Percentiles rank a stretch among this genome's conserved stretches.
Conservation (phyloP, 345 rosid species). For the Psidium guajava region DNA sequence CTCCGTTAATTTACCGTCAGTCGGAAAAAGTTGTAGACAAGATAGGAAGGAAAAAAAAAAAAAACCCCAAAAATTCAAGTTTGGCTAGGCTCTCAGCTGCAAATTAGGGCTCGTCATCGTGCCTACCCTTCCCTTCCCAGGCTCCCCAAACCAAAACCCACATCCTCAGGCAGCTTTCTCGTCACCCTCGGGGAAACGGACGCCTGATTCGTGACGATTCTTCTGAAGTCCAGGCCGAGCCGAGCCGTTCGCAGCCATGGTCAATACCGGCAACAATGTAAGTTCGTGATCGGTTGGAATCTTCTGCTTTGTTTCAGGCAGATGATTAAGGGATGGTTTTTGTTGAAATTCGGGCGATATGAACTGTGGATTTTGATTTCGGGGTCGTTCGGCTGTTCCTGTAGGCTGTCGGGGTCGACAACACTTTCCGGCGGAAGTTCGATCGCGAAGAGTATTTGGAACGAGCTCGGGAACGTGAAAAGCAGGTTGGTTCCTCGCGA, state of each 20-base stretch:
- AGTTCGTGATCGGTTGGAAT: not conserved
- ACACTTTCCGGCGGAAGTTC: slow-evolving; percentile 77
- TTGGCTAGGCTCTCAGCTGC: not conserved
- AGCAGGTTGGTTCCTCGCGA: slow-evolving; percentile 28
- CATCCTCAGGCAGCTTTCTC: not conserved
- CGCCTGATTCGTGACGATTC: not conserved
- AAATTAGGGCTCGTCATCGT: not conserved
- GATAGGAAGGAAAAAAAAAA: not conserved
- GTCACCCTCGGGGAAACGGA: not conserved
- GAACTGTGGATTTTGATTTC: not conserved
- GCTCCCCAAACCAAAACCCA: not conserved
- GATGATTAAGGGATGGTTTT: not conserved
- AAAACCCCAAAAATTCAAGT: not conserved
- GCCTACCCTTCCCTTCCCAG: not conserved
- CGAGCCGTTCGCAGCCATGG: not conserved
- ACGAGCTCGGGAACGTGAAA: slow-evolving; percentile 88
- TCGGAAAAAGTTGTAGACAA: not conserved
- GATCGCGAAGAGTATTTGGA: slow-evolving; percentile 72
- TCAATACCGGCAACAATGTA: slow-evolving; percentile 32
- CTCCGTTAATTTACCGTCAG: not conserved
- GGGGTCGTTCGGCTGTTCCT: not conserved
- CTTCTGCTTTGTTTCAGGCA: not conserved
- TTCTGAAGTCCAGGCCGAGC: not conserved
- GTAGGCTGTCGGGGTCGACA: slow-evolving; percentile 63
- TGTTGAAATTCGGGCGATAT: not conserved